Evolutionary conservation across 2,329 filamentous ascomycete genomes (phyloP), one percentile per base, ranked within the genome.

Genomic region (Cadophora malorum): DNA sequence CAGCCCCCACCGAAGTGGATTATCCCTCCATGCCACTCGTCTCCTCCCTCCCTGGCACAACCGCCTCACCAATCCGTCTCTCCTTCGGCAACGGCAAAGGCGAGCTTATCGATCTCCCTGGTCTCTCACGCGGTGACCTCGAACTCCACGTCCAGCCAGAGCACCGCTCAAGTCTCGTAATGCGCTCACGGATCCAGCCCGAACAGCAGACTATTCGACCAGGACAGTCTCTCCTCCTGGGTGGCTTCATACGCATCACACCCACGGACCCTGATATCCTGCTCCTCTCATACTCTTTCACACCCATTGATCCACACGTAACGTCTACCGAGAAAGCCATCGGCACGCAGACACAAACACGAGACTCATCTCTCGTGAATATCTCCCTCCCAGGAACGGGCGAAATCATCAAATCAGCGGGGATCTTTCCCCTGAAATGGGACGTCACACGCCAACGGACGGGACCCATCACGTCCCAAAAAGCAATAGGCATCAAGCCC

Each of bases 21-120:
- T 98, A 90, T 74, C 95, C 95, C 5, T 83, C 88, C 19, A 94
- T 98, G 86, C 95, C 95, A 0, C 81, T 96, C 12, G 91, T 97
- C 1, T 97, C 94, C 0, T 86, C 92, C 4, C 84, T 97, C 2
- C 93, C 96, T 0, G 96, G 96, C 10, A 99, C 96, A 0, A 99
- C 96, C 0, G 96, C 94, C 1, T 97, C 94, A 0, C 96, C 96
- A 0, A 98, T 99, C 73, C 90, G 96, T 33, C 88, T 98, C 21
- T 93, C 94, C 0, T 99, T 96, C 76, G 94, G 94, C 56, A 88
- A 88, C 68, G 91, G 92, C 28, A 91, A 88, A 75, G 96, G 96
- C 66, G 96, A 99, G 79, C 84, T 99, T 41, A 93, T 99, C 74
- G 96, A 99, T 77, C 84, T 99, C 16, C 96, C 96, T 0, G 96